Evolutionary conservation across 1,139 yeast species (phyloP), one percentile per base, ranked within the genome.

Genomic region (Hyphopichia burtonii): DNA sequence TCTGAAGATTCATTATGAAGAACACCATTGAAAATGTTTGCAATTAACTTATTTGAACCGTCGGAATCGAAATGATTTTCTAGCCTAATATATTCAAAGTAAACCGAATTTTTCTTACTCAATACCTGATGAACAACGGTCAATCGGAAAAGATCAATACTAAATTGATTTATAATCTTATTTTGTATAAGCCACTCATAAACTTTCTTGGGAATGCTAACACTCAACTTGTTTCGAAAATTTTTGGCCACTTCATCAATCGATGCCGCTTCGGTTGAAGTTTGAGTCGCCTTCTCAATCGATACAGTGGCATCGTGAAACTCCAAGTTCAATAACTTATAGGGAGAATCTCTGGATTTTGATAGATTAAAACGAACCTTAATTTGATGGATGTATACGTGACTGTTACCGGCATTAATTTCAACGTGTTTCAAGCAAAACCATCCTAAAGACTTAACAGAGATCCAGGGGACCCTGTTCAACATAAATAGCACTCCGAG

Each of bases 381-480:
- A 3, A 70, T 38, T 28, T 48, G 55, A 7, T 58, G 45, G 16
- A 68, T 54, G 35, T 51, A 39, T 6, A 69, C 46, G 2, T 45
- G 39, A 3, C 49, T 49, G 10, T 41, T 35, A 2, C 52, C 51
- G 14, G 57, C 37, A 27, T 52, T 50, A 30, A 71, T 52, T 2
- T 60, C 54, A 25, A 71, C 54, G 19, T 66, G 60, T 44, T 65
- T 51, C 25, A 69, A 30, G 15, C 66, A 53, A 44, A 71, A 51
- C 63, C 75, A 68, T 16, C 78, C 76, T 16, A 73, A 42, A 9
- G 65, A 59, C 44, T 59, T 62, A 37, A 73, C 65, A 3, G 56
- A 38, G 5, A 71, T 53, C 40, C 58, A 60, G 4, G 76, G 76
- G 11, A 71, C 53, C 35, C 48, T 44, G 48, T 73, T 73, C 17